phyloP scores from a whole-genome alignment of 352 stramenopile genomes.

The Phytopythium oedochilum region DNA sequence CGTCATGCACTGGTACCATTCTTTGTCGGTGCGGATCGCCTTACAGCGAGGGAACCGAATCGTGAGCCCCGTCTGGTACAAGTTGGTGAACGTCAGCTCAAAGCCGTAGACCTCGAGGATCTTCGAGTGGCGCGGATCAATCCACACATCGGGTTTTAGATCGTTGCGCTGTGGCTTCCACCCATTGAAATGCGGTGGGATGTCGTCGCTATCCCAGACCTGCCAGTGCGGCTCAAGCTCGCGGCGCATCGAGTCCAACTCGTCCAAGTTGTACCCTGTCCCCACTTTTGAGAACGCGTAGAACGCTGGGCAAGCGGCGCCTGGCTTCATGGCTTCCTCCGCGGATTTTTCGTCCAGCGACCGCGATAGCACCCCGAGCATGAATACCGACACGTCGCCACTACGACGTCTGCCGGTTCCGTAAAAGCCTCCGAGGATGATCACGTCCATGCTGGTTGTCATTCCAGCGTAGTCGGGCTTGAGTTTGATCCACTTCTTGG shows the following conservation, averaged over 20 bases:
- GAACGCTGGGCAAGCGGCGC: constrained; percentile 41
- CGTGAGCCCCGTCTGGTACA: constrained; percentile 79
- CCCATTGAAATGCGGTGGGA: constrained; percentile 67
- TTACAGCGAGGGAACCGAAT: constrained; percentile 81
- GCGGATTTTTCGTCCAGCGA: constrained; percentile 51
- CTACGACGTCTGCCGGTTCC: constrained; percentile 67
- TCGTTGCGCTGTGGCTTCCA: constrained; percentile 79
- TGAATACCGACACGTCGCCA: constrained; percentile 79
- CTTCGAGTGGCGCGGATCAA: constrained; percentile 76
- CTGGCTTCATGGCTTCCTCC: constrained; percentile 40
- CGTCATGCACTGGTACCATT: constrained; percentile 78
- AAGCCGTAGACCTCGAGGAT: constrained; percentile 85
- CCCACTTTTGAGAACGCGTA: constrained; percentile 83
- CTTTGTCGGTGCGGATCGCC: constrained; percentile 77
- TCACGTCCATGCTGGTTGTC: constrained; percentile 72
- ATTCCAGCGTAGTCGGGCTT: constrained; percentile 87
- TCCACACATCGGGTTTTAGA: constrained; percentile 76
- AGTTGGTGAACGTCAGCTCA: constrained; percentile 73
- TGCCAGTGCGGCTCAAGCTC: constrained; percentile 80
- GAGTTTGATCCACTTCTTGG: constrained; percentile 85
- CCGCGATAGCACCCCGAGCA: constrained; percentile 60
- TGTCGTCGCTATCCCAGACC: constrained; percentile 60
- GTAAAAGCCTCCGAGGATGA: constrained; percentile 84
- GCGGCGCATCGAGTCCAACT: constrained; percentile 64
- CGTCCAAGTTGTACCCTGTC: constrained; percentile 80